A percentile compares a stretch with the other conserved stretches of the same genome.
Conservation (phyloP, 176 grass and related monocot genomes). For the Rhynchospora tenuis region DNA sequence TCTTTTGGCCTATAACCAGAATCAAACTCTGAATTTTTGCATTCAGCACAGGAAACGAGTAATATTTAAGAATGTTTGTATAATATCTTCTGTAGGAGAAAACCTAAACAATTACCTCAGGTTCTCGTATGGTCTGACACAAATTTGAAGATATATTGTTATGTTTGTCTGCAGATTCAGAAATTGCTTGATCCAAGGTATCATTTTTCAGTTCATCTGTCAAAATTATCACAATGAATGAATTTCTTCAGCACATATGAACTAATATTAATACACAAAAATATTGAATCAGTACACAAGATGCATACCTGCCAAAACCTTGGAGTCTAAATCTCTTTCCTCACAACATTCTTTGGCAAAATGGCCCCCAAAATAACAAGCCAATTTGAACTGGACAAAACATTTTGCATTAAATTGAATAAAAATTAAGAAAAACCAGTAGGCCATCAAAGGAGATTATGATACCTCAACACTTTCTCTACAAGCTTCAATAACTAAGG, state of each 20-base stretch:
- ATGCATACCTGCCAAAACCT: background rate
- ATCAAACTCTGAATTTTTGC: background rate
- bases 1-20: background rate
- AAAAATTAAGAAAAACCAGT: background rate
- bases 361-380: background rate
- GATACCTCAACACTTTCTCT: background rate
- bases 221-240: background rate
- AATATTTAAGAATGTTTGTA: background rate
- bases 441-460: background rate
- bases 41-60: background rate
- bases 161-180: background rate
- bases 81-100: background rate
- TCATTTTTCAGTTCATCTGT: background rate
- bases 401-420: background rate
- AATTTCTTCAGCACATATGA: background rate
- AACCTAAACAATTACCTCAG: slow-evolving; percentile 3
- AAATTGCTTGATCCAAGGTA: background rate
- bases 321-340: background rate
- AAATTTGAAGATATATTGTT: background rate
- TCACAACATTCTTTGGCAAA: background rate
- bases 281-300: background rate
- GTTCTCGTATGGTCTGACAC: background rate
- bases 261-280: background rate
- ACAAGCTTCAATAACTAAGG: background rate
- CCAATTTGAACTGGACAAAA: background rate